These are phyloP conservation scores for Mortierella sp. DNA, from an alignment of 371 early-diverging fungal species.

Conservation along the genomic window DNA sequence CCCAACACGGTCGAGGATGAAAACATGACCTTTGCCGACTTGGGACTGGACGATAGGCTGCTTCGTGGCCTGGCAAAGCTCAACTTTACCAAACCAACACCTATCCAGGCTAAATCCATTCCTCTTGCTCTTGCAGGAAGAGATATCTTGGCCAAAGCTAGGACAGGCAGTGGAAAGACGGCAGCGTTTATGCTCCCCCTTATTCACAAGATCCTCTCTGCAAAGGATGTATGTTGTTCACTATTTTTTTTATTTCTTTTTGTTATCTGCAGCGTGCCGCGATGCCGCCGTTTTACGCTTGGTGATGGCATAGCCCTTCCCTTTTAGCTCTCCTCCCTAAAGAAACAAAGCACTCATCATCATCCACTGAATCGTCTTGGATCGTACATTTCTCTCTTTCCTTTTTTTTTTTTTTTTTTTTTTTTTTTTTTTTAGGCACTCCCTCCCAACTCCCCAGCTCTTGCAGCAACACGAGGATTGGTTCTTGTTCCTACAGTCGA, in stretches of 20 bases:
- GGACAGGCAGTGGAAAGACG: slow-evolving; percentile 99
- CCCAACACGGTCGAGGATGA: slow-evolving; percentile 42
- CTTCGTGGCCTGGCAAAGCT: slow-evolving; percentile 86
- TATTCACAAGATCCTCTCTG: slow-evolving; percentile 85
- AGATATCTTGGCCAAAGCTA: slow-evolving; percentile 97
- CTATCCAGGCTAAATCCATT: slow-evolving; percentile 94
- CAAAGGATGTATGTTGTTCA: slow-evolving; percentile 66
- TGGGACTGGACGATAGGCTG: slow-evolving; percentile 87
- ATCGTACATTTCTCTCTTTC: too few relatives aligned
- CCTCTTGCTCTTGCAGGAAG: slow-evolving; percentile 96
- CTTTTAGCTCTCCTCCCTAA: neutral
- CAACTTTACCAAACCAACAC: slow-evolving; percentile 87
- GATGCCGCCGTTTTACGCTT: too few relatives aligned
- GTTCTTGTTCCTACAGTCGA: slow-evolving; percentile 98
- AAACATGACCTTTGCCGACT: slow-evolving; percentile 47
- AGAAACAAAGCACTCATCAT: neutral
- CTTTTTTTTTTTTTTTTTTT: neutral
- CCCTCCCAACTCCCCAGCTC: slow-evolving; percentile 41
- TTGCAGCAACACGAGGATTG: slow-evolving; percentile 56
- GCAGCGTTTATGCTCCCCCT: slow-evolving; percentile 97
- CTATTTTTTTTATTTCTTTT: neutral
- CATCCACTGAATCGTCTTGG: neutral
- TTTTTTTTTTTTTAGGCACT: slow-evolving; percentile 22
- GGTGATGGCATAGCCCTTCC: too few relatives aligned
- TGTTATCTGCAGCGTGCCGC: too few relatives aligned